Evolutionary conservation across 306 rosid genomes (phyloP).

Genomic region (Vigna reflexopilosa): DNA sequence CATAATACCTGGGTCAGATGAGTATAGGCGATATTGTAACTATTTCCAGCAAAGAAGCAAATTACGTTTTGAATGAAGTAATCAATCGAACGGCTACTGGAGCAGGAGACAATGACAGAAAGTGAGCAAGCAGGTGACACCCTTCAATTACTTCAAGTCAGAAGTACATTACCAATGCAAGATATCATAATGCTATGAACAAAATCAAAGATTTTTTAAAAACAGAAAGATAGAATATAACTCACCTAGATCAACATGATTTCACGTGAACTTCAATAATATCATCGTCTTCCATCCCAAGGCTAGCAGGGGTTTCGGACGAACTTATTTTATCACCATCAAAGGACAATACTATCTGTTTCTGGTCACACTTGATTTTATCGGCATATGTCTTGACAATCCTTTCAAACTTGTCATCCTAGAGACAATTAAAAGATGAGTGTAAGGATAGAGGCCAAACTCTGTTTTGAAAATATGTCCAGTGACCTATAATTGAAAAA

Average conservation of each 20-base stretch:
- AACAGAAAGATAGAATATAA: slow-evolving; percentile 11
- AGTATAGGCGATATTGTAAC: not conserved
- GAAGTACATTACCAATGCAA: slow-evolving; percentile 6
- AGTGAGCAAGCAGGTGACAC: not conserved
- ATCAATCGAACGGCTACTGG: slow-evolving; percentile 28
- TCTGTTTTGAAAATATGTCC: slow-evolving; percentile 17
- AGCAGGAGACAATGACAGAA: slow-evolving; percentile 16
- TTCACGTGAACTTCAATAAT: slow-evolving; percentile 79
- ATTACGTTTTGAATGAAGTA: slow-evolving; percentile 12
- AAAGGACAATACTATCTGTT: slow-evolving; percentile 67
- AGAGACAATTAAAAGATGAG: slow-evolving; percentile 38
- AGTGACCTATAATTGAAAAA: slow-evolving; percentile 12
- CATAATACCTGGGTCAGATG: slow-evolving; percentile 52
- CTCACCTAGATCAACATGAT: slow-evolving; percentile 63
- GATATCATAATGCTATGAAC: slow-evolving; percentile 25
- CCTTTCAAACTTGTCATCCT: slow-evolving; percentile 93
- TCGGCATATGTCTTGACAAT: slow-evolving; percentile 76
- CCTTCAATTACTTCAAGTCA: not conserved
- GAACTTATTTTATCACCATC: slow-evolving; percentile 84
- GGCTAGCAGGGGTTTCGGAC: slow-evolving; percentile 67
- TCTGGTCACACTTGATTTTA: slow-evolving; percentile 62
- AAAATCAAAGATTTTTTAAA: slow-evolving; percentile 5
- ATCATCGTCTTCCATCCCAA: slow-evolving; percentile 90
- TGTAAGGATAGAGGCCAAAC: slow-evolving; percentile 11
- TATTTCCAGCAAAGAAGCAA: slow-evolving; percentile 30